phyloP scores from a whole-genome alignment of 2,329 filamentous ascomycete genomes.

The Cercospora janseana region DNA sequence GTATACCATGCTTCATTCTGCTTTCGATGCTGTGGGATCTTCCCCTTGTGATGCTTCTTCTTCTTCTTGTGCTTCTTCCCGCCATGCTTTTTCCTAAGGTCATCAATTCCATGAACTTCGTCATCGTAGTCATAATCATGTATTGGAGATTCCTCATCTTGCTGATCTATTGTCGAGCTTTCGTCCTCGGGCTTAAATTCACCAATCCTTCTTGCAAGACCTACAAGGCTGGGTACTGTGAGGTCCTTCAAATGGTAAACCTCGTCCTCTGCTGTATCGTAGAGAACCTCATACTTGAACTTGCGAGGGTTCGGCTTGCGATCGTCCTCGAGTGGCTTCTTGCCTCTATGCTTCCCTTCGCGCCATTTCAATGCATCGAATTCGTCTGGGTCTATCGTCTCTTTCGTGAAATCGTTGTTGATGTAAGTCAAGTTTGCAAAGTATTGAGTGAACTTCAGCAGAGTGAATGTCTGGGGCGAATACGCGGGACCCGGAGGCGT shows the following conservation, averaged over 20 bases:
- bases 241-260: conserved; percentile 75
- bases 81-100: too few species aligned
- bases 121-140: conserved; percentile 32
- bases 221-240: conserved; percentile 77
- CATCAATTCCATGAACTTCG: too few species aligned
- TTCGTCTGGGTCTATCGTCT: conserved; percentile 22
- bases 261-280: conserved; percentile 75
- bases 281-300: conserved; percentile 79
- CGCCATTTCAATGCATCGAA: conserved; percentile 54
- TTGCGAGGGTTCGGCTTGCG: conserved; percentile 58
- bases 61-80: conserved; percentile 30
- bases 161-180: conserved; percentile 31
- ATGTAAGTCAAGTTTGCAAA: conserved; percentile 90
- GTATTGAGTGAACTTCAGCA: conserved; percentile 83
- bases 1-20: conserved; percentile 69
- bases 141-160: conserved; percentile 32
- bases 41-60: conserved; percentile 39
- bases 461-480: conserved; percentile 74
- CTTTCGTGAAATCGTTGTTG: conserved; percentile 64
- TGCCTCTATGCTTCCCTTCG: conserved; percentile 61
- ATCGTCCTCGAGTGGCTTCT: conserved; percentile 51
- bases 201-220: conserved; percentile 77
- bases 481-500: conserved; percentile 85
- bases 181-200: conserved; percentile 42
- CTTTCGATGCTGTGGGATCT: conserved; percentile 48